Evolutionary conservation across 768 basidiomycete genomes (phyloP).

Genomic region (Russula compacta): DNA sequence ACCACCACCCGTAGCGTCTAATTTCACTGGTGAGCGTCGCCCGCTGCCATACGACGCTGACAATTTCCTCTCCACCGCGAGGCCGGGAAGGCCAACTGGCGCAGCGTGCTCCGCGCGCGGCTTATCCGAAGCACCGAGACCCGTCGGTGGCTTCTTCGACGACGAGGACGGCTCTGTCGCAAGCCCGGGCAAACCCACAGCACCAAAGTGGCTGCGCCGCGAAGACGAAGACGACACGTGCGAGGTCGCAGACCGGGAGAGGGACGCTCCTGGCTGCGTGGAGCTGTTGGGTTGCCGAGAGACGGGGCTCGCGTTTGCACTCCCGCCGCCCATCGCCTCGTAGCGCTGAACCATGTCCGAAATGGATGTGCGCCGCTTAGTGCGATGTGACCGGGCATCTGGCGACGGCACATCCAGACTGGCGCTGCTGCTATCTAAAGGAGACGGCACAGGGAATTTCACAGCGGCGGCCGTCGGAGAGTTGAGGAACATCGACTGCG

Average conservation of each 20-base stretch:
- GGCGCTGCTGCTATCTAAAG: constrained; percentile 12
- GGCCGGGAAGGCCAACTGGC: constrained; percentile 18
- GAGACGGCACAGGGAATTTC: constrained; percentile 21
- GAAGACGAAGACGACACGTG: not conserved
- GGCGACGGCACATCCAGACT: constrained; percentile 38
- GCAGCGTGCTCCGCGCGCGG: constrained; percentile 20
- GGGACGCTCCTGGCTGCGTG: not conserved
- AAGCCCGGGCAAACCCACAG: constrained; percentile 10
- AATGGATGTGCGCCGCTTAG: constrained; percentile 62
- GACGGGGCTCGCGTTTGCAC: not conserved
- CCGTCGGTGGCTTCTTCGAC: constrained; percentile 13
- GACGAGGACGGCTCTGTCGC: constrained; percentile 1
- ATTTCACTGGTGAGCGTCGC: constrained; percentile 14
- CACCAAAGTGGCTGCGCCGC: constrained; percentile 9
- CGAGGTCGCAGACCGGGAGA: not conserved
- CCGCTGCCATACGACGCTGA: constrained; percentile 4
- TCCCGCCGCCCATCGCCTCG: constrained; percentile 49
- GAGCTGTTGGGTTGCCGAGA: not conserved
- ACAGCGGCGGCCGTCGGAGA: constrained; percentile 37
- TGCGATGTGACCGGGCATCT: constrained; percentile 34
- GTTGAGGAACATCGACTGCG: constrained; percentile 76
- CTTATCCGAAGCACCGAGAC: constrained; percentile 22
- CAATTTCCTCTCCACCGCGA: constrained; percentile 9
- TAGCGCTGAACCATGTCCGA: constrained; percentile 80
- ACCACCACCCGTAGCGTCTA: not conserved